These are phyloP conservation scores for Podaxis sp. DNA, from an alignment of 768 basidiomycete genomes.

Conservation along the genomic window DNA sequence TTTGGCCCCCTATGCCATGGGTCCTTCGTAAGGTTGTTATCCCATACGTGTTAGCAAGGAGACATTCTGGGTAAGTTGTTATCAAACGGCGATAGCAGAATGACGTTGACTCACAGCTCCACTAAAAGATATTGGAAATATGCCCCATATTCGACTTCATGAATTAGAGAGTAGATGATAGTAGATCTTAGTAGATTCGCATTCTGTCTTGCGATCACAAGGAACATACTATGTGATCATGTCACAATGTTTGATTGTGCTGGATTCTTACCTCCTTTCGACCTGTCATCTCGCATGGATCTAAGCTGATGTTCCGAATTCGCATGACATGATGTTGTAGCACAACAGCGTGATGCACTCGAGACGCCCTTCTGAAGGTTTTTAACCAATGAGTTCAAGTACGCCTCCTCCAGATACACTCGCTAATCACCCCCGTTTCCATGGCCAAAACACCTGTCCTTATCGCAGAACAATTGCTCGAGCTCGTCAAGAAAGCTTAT, in stretches of 20 bases:
- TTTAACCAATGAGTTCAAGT: too few relatives aligned
- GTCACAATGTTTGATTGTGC: too few relatives aligned
- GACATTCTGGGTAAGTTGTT: background rate
- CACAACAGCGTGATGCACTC: too few relatives aligned
- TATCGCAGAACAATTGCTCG: slow-evolving; percentile 1
- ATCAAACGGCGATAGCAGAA: background rate
- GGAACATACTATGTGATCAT: too few relatives aligned
- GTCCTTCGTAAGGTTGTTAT: slow-evolving; percentile 3
- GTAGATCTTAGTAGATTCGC: background rate
- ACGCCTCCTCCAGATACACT: too few relatives aligned
- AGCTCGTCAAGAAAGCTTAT: slow-evolving; percentile 2
- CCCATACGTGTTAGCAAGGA: slow-evolving; percentile 1
- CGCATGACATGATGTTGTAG: too few relatives aligned
- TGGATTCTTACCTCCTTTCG: too few relatives aligned
- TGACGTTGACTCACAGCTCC: background rate
- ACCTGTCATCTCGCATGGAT: background rate
- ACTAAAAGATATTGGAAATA: slow-evolving; percentile 8
- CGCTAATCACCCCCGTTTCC: too few relatives aligned
- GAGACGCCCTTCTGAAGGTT: too few relatives aligned
- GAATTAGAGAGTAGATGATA: background rate
- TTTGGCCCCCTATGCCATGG: slow-evolving; percentile 8
- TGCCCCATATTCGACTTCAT: slow-evolving; percentile 5
- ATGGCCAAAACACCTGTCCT: background rate
- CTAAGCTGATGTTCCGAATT: background rate
- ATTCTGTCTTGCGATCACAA: background rate